Evolutionary conservation across 768 basidiomycete genomes (phyloP), one percentile per base, ranked within the genome.

Genomic region (Hypholoma sublateritium): DNA sequence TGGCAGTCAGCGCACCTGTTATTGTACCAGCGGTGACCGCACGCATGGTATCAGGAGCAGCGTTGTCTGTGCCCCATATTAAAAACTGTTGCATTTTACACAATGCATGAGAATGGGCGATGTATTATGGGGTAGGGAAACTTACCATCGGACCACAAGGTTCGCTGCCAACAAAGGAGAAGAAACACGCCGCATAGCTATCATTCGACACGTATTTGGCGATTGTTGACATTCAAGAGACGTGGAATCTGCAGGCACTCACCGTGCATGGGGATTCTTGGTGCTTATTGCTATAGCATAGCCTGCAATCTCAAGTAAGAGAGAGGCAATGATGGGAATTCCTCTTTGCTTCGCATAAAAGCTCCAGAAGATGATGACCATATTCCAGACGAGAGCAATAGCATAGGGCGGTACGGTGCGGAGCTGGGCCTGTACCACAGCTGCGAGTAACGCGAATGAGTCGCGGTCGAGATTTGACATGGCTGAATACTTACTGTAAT

Each of bases 21-120:
- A 80, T 73, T 7, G 77, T 63, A 1, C 74, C 78, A 17, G 74
- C 74, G 0, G 71, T 70, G 17, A 79, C 74, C 1, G 77, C 77
- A 41, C 74, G 69, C 44, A 79, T 70, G 5, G 79, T 80, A 59
- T 79, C 77, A 5, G 78, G 79, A 3, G 76, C 73, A 1, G 78
- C 75, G 55, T 80, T 80, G 45, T 78, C 77, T 22, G 75, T 74
- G n/a, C 70, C 79, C 79, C 79, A 79, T 5, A 74, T 67, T 19
- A 80, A 60, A 34, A 73, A 62, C 66, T 78, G 14, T 3, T 5
- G 28, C 6, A 32, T 32, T 32, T 32, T 32, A 28, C 7, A 28
- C 25, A 28, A 28, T 28, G 25, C 25, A 28, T 28, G 7, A 28
- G 25, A 28, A 7, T 28, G 25, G 25, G 25, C 25, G 25, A 7